A percentile compares a stretch with the other conserved stretches of the same genome.
Conservation (phyloP, 202 grass and related monocot species). For the Hordeum pubiflorum region DNA sequence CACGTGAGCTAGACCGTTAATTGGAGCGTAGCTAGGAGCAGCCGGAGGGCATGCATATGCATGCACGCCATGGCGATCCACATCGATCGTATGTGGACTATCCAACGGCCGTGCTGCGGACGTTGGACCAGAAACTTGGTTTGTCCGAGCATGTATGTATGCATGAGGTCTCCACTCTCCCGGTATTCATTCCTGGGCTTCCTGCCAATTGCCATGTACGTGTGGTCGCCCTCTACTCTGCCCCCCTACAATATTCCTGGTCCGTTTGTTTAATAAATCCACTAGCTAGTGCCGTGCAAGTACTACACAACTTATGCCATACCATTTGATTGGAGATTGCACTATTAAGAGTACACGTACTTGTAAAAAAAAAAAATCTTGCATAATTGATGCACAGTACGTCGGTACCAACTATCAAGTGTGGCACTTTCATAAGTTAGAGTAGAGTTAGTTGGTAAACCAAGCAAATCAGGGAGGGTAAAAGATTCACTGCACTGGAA, state of each 20-base stretch:
- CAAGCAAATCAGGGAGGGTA: neutral
- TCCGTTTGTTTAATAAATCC: neutral
- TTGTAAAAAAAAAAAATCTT: too few species aligned
- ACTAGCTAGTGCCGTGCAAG: neutral
- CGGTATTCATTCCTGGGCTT: neutral
- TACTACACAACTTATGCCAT: neutral
- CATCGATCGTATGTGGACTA: slow-evolving; percentile 41
- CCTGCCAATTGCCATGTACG: neutral
- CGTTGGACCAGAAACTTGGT: slow-evolving; percentile 34
- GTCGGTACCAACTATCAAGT: neutral
- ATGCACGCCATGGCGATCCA: slow-evolving; percentile 6
- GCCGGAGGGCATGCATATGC: neutral
- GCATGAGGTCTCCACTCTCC: neutral
- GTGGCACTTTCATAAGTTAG: neutral
- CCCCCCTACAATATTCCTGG: neutral
- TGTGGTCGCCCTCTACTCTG: neutral
- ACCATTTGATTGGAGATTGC: neutral
- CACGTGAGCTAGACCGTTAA: slow-evolving; percentile 1
- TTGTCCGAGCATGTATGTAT: neutral
- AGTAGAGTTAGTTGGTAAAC: neutral
- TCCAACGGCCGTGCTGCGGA: slow-evolving; percentile 46
- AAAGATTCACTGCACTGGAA: neutral
- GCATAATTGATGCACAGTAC: too few species aligned
- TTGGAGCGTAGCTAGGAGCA: neutral
- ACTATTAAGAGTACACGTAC: neutral